phyloP scores from a whole-genome alignment of 2,329 filamentous ascomycete species.

The Didymella pomorum region DNA sequence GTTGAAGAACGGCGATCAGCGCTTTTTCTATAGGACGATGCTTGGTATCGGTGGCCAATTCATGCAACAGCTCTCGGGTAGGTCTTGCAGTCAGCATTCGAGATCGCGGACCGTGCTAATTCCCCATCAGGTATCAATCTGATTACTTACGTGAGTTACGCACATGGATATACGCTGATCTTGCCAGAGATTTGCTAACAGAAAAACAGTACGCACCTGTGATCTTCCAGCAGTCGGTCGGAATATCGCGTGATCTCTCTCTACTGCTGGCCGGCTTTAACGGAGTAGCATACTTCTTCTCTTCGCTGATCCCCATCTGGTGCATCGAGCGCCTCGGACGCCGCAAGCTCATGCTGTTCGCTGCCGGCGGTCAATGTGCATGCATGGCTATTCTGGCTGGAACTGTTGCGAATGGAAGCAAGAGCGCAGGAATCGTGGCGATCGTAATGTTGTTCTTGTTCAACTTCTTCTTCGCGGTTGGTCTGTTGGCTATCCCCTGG shows the following conservation, averaged over 20 bases:
- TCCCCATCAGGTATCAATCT: neutral
- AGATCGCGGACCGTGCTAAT: neutral
- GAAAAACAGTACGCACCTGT: neutral
- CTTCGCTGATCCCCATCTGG: conserved; percentile 50
- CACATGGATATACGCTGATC: neutral
- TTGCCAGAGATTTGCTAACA: neutral
- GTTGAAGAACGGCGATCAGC: neutral
- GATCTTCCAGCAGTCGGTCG: neutral
- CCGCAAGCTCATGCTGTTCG: conserved; percentile 43
- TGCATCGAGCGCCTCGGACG: conserved; percentile 50
- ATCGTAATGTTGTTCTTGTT: neutral
- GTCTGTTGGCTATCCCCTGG: neutral
- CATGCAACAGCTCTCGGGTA: neutral
- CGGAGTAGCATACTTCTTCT: conserved; percentile 49
- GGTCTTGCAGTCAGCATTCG: neutral
- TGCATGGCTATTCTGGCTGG: neutral
- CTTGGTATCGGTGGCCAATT: neutral
- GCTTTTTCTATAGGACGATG: neutral
- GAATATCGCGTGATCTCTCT: neutral
- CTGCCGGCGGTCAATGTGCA: conserved; percentile 33
- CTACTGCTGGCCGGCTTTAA: neutral
- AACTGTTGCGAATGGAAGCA: neutral
- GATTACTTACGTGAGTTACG: neutral
- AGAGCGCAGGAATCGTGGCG: neutral
- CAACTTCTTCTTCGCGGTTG: neutral